phyloP scores from a whole-genome alignment of 129 eudicot species.

The Sambucus nigra region DNA sequence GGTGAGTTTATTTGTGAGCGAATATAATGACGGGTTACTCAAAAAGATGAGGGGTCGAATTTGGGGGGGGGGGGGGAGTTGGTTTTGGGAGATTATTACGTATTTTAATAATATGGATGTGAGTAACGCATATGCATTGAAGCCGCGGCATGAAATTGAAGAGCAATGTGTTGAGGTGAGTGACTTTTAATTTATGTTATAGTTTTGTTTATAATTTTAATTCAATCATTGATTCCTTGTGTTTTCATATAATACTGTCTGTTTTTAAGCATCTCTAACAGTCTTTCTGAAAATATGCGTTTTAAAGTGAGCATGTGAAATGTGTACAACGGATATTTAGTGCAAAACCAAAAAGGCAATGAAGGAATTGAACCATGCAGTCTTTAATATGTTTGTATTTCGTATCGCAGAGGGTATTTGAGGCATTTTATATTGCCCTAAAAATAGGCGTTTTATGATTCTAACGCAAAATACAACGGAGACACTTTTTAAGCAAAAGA shows the following conservation, averaged over 20 bases:
- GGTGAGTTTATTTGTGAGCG: conserved; percentile 68
- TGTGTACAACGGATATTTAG: too few species aligned
- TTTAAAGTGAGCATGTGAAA: too few species aligned
- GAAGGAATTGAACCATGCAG: too few species aligned
- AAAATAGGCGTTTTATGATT: too few species aligned
- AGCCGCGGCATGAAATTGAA: conserved; percentile 83
- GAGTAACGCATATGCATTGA: conserved; percentile 76
- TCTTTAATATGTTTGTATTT: too few species aligned
- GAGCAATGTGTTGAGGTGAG: conserved; percentile 87
- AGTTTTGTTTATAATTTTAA: neutral
- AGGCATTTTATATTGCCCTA: too few species aligned
- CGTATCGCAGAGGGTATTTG: too few species aligned
- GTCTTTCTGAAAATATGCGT: too few species aligned
- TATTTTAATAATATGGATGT: conserved; percentile 84
- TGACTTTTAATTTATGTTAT: neutral
- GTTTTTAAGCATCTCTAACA: neutral
- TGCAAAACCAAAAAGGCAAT: too few species aligned
- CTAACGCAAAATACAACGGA: too few species aligned
- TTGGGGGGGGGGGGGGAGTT: conserved; percentile 73
- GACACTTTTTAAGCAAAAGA: too few species aligned
- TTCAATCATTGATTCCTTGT: neutral
- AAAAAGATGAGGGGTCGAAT: conserved; percentile 79
- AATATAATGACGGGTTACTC: conserved; percentile 78
- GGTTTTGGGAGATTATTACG: conserved; percentile 75
- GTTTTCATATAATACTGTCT: neutral